phyloP scores from a whole-genome alignment of 2,329 filamentous ascomycete genomes.

The Pestalotiopsis sp. region DNA sequence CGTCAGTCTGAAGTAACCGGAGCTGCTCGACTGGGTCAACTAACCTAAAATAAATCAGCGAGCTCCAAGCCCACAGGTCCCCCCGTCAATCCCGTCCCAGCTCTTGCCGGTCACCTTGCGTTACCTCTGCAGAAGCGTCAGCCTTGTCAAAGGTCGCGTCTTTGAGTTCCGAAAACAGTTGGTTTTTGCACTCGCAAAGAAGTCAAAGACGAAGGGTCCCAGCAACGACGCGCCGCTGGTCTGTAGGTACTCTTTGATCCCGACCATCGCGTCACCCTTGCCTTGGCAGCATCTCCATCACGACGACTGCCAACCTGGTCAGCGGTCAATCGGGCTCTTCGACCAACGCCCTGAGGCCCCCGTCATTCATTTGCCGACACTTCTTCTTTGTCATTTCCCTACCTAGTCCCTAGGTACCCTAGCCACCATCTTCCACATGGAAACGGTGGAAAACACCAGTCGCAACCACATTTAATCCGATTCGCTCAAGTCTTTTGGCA shows the following conservation, averaged over 20 bases:
- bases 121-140: conserved; percentile 7
- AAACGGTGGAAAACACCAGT: neutral
- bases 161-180: conserved; percentile 30
- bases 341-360: neutral
- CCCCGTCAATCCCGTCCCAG: neutral
- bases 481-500: neutral
- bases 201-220: neutral
- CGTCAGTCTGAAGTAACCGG: too few species aligned
- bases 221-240: neutral
- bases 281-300: neutral
- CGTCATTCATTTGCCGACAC: neutral
- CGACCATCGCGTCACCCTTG: neutral
- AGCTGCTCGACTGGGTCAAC: neutral
- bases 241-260: neutral
- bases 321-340: neutral
- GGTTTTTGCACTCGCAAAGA: neutral
- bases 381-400: neutral
- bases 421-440: neutral
- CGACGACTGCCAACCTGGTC: neutral
- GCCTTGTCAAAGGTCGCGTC: conserved; percentile 23
- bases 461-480: neutral
- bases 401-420: neutral
- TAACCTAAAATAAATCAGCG: neutral
- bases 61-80: neutral
- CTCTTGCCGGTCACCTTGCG: neutral